A percentile compares a stretch with the other conserved stretches of the same genome.
These are phyloP conservation scores for Apium graveolens DNA, from an alignment of 129 eudicot species.

Conservation along the genomic window DNA sequence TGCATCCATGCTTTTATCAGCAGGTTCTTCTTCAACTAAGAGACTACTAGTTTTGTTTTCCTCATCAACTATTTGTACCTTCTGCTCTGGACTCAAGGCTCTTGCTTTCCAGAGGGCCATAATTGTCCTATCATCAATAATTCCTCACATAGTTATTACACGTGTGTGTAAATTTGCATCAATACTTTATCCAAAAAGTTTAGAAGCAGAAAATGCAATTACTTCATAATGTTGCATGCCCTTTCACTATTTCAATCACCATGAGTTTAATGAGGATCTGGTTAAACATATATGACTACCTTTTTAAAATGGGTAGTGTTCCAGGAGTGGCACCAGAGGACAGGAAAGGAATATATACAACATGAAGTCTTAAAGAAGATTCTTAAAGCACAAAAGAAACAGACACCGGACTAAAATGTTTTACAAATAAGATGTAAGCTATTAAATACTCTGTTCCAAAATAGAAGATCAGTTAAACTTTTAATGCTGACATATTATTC, in stretches of 20 bases:
- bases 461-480: neutral
- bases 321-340: neutral
- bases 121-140: slow-evolving; percentile 56
- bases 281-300: neutral
- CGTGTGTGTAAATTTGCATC: neutral
- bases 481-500: neutral
- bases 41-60: slow-evolving; percentile 37
- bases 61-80: slow-evolving; percentile 79
- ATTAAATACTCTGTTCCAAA: neutral
- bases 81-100: slow-evolving; percentile 89
- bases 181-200: neutral
- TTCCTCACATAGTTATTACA: neutral
- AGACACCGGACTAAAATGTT: neutral
- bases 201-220: neutral
- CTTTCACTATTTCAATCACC: neutral
- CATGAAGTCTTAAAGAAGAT: neutral
- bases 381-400: neutral
- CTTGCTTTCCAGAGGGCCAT: slow-evolving; percentile 98
- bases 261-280: neutral
- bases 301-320: neutral
- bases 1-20: slow-evolving; percentile 27
- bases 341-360: neutral
- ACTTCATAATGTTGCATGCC: neutral
- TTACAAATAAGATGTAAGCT: neutral
- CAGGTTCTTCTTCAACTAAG: slow-evolving; percentile 55